Conservation (phyloP, 148 eudicot species). For the Chenopodium suecicum region DNA sequence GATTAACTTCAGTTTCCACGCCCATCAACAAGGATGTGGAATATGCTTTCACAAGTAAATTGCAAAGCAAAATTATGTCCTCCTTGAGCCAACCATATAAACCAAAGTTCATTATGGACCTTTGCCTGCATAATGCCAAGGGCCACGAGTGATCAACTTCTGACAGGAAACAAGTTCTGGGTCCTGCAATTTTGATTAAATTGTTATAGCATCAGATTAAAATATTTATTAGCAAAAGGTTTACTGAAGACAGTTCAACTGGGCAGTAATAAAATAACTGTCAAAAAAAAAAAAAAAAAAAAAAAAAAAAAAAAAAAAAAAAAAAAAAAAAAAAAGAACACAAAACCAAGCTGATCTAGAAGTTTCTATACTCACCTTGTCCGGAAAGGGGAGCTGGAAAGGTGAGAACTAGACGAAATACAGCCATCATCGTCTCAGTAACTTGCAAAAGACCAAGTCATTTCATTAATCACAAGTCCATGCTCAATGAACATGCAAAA, state of each 20-base stretch:
- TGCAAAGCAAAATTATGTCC: not conserved
- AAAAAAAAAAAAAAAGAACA: not conserved
- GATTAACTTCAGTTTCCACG: not conserved
- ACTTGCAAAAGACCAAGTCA: conserved; percentile 2
- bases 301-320: no score
- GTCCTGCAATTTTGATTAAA: conserved; percentile 13
- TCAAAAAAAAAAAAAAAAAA: not conserved
- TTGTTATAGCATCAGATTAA: not conserved
- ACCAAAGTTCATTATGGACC: not conserved
- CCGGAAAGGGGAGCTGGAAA: not conserved
- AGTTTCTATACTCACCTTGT: conserved; percentile 1
- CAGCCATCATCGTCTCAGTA: conserved; percentile 3
- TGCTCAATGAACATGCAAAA: conserved; percentile 2
- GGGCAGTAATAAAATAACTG: not conserved
- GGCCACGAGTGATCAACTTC: conserved; percentile 3
- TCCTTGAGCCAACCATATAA: not conserved
- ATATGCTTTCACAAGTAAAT: not conserved
- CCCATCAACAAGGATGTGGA: not conserved
- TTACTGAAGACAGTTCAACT: not conserved
- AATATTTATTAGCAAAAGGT: not conserved
- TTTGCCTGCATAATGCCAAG: not conserved
- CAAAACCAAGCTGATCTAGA: not conserved
- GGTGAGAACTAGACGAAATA: not conserved
- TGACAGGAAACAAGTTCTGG: not conserved
- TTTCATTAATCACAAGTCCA: not conserved